These are phyloP conservation scores for Cytospora schulzeri DNA, from an alignment of 2,329 filamentous ascomycete species.

Conservation along the genomic window DNA sequence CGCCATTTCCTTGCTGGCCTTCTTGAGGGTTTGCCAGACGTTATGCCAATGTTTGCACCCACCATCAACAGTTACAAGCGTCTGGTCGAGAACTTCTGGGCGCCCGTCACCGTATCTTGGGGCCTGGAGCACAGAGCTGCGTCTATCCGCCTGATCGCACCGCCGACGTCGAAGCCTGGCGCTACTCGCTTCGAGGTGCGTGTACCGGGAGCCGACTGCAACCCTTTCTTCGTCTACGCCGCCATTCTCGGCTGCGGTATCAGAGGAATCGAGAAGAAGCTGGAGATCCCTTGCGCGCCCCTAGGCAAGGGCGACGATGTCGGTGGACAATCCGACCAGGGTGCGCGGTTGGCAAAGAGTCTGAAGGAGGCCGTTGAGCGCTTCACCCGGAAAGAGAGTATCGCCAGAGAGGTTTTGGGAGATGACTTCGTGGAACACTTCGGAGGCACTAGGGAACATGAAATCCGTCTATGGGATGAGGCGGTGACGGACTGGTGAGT, in stretches of 20 bases:
- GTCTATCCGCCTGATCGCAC: constrained; percentile 85
- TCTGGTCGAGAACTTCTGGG: constrained; percentile 98
- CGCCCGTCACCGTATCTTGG: constrained; percentile 96
- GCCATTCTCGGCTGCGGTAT: constrained; percentile 87
- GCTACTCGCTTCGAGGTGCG: constrained; percentile 92
- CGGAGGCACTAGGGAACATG: constrained; percentile 88
- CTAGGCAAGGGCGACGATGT: constrained; percentile 84
- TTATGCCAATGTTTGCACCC: constrained; percentile 94
- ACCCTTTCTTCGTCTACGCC: constrained; percentile 83
- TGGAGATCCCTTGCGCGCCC: constrained; percentile 79
- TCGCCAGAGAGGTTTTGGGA: constrained; percentile 92
- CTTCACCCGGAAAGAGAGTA: constrained; percentile 76
- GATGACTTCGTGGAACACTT: constrained; percentile 96
- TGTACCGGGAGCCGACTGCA: constrained; percentile 91
- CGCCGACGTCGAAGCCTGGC: constrained; percentile 80
- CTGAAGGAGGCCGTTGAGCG: constrained; percentile 80
- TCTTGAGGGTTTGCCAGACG: constrained; percentile 83
- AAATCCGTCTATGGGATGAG: constrained; percentile 89
- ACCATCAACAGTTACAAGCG: constrained; percentile 98
- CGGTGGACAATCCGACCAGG: constrained; percentile 70
- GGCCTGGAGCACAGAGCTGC: constrained; percentile 93
- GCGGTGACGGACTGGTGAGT: constrained; percentile 95
- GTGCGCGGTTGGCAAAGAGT: constrained; percentile 78
- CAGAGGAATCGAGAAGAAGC: constrained; percentile 89
- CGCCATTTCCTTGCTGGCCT: constrained; percentile 92